These are phyloP conservation scores for Colletotrichum zoysiae DNA, from an alignment of 2,329 filamentous ascomycete genomes.

Conservation along the genomic window DNA sequence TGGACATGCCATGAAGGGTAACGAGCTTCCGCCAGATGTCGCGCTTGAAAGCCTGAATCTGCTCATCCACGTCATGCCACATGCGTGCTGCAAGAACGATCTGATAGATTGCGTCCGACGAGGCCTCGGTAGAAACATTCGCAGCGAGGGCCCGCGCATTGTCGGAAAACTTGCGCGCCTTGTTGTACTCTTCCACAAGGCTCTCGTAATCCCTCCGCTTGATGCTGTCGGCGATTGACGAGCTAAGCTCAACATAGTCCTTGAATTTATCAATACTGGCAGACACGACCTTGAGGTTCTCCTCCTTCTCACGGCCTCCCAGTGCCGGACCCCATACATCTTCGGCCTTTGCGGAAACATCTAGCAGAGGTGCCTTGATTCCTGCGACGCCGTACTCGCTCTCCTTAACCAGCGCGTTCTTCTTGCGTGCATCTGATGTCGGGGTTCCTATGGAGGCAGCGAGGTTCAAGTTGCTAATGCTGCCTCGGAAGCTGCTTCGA, in stretches of 20 bases:
- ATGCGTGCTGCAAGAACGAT: slow-evolving; percentile 91
- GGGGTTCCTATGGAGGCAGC: slow-evolving; percentile 51
- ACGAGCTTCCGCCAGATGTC: slow-evolving; percentile 88
- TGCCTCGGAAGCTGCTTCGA: slow-evolving; percentile 73
- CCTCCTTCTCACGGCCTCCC: slow-evolving; percentile 91
- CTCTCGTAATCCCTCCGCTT: slow-evolving; percentile 91
- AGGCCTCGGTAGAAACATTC: slow-evolving; percentile 63
- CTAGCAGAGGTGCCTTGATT: slow-evolving; percentile 88
- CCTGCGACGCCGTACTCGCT: slow-evolving; percentile 90
- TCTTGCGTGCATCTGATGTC: slow-evolving; percentile 73
- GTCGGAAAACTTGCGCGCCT: slow-evolving; percentile 84
- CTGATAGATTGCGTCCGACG: slow-evolving; percentile 84
- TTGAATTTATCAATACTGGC: slow-evolving; percentile 82
- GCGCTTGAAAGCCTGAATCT: slow-evolving; percentile 87
- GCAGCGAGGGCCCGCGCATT: slow-evolving; percentile 78
- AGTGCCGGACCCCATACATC: slow-evolving; percentile 97
- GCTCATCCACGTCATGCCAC: slow-evolving; percentile 93
- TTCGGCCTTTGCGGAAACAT: slow-evolving; percentile 93
- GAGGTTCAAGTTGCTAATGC: slow-evolving; percentile 54
- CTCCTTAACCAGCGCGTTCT: slow-evolving; percentile 92
- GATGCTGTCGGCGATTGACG: slow-evolving; percentile 83
- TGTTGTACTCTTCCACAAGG: slow-evolving; percentile 86
- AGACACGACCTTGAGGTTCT: slow-evolving; percentile 83
- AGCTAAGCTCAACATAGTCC: slow-evolving; percentile 84
- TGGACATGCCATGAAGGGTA: slow-evolving; percentile 71